Evolutionary conservation across 1,139 yeast species (phyloP), one percentile per base, ranked within the genome.

Genomic region (Candida albicans): DNA sequence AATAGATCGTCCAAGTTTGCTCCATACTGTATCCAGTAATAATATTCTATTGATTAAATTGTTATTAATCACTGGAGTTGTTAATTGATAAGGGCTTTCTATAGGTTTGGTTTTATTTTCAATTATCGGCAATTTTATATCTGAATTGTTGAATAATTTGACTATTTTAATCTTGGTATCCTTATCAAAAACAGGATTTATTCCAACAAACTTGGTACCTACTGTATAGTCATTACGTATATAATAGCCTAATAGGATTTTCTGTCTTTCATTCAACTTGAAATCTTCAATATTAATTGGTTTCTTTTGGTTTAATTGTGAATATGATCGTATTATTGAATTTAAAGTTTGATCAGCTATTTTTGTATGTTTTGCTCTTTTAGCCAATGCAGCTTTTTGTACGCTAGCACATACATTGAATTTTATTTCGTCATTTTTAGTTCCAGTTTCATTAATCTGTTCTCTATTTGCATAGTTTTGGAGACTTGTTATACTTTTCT

Each of bases 1-100:
- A 35, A 37, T 27, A 11, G 22, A 30, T 25, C 10, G 36, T 3
- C 35, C 40, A n/a, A 37, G 15, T 14, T 13, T 22, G 11, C 35
- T 11, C 8, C 15, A 15, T 12, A 22, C 33, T 5, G 24, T 18
- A 13, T 40, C 37, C 9, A 30, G 12, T 14, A 42, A 25, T 13
- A 47, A 33, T 13, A 44, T 42, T 30, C 40, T 37, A 32, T 47
- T 47, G 10, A 44, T 12, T 6, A 43, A 28, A 25, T 44, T 47
- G 15, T 42, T 31, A 31, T 47, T 47, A 2, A 44, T 35, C 15
- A 37, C 10, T 6, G 41, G 42, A 3, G 34, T 31, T 2, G 22
- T 35, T 3, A 47, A 28, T 37, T 40, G 37, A 30, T 33, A 31
- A 10, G 42, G 33, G 12, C 24, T 41, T 8, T 9, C 3, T 6